Base-by-base conservation (phyloP, 2,329 filamentous ascomycete genomes). In the Aureobasidium sp. region DNA sequence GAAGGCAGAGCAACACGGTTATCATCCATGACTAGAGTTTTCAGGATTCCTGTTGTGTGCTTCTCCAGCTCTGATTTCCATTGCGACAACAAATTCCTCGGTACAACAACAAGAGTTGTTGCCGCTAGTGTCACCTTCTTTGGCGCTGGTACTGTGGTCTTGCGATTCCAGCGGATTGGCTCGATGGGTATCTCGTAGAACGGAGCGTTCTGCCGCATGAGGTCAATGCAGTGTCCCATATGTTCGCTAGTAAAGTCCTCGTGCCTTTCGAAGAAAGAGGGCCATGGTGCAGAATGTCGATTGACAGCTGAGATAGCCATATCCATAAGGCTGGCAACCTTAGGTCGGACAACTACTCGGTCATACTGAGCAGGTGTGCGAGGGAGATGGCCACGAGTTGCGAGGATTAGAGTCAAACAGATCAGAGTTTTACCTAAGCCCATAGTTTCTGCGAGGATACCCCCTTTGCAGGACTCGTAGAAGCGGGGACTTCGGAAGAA, bases 381-480 rank as follows among this genome's bases (percentile, higher is more conserved):
- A 5, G 90, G 83, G 12, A 86, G 82, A 64, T 92, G 82, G 36
- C 86, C 79, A 67, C 83, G 85, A 0, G 90, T 96, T 2, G 90
- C 87, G 29, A 95, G 78, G 42, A 97, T 77, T n/a, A 80, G 69
- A 5, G 79, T 73, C 2, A 97, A 76, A 66, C 89, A 93, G 12
- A 97, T 96, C 29, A 97, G 75, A 0, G 93, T 97, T 76, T 97
- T 97, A 0, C 93, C 92, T 51, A 76, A 61, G 6, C 87, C 88
- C 89, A 92, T 92, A 2, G 89, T 87, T 70, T 94, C 90, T 0
- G 89, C 88, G 15, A 91, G 76, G 15, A 93, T 88, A 2, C 91
- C 93, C 37, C 92, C 91, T 63, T 82, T 80, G 5, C 87, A 82
- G 29, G 85, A 82, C 48, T 94, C 90, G 67, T 93, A 96, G 63